These are phyloP conservation scores for Cucurbita maxima DNA, from an alignment of 306 rosid genomes.

Conservation along the genomic window DNA sequence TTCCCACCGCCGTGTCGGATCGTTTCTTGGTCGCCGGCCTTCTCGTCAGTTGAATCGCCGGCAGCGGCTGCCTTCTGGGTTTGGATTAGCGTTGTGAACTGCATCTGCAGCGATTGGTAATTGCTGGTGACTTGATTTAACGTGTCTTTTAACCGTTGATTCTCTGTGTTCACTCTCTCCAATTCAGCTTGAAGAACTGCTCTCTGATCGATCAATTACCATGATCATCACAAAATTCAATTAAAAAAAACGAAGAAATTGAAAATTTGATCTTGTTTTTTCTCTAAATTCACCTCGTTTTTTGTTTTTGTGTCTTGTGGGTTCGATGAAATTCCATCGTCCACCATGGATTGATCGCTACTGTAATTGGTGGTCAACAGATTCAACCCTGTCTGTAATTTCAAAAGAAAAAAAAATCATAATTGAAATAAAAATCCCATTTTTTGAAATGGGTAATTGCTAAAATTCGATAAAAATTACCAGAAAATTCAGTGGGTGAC, in stretches of 20 bases:
- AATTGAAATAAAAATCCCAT: background rate
- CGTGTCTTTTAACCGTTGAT: constrained; percentile 28
- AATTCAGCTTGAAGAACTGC: constrained; percentile 43
- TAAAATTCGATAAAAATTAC: background rate
- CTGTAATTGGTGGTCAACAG: constrained; percentile 47
- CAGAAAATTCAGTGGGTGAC: constrained; percentile 5
- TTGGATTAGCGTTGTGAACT: constrained; percentile 19
- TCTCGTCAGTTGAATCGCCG: background rate
- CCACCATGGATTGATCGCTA: constrained; percentile 50
- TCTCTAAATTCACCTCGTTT: constrained; percentile 27
- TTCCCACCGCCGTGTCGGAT: background rate
- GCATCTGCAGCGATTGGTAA: constrained; percentile 38
- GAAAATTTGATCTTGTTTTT: background rate
- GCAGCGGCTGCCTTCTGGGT: constrained; percentile 18
- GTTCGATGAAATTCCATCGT: constrained; percentile 28
- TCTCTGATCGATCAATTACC: constrained; percentile 17
- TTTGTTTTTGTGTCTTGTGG: constrained; percentile 25
- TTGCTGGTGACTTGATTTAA: constrained; percentile 20
- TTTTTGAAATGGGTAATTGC: background rate
- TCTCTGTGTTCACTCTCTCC: constrained; percentile 38
- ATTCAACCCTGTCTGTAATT: constrained; percentile 56
- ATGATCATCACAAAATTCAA: background rate
- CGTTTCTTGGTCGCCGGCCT: background rate
- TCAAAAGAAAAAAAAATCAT: background rate
- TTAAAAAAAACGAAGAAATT: background rate